Evolutionary conservation across 495 filamentous ascomycete species (phyloP).

Genomic region (Penicillium desertorum): DNA sequence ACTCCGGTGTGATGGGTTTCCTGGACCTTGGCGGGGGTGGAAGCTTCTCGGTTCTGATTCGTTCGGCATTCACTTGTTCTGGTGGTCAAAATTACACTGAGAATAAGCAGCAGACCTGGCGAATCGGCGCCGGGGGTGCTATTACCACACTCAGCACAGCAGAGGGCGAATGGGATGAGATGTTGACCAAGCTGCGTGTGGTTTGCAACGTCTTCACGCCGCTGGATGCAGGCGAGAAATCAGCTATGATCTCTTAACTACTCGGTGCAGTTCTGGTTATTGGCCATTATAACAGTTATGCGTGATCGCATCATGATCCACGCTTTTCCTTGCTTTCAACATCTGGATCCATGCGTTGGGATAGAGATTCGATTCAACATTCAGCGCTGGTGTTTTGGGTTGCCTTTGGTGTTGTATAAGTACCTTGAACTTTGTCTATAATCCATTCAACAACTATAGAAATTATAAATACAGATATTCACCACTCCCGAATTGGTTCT

Average conservation of each 20-base stretch:
- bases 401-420: slow-evolving; percentile 2
- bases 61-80: slow-evolving; percentile 66
- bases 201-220: slow-evolving; percentile 55
- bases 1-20: slow-evolving; percentile 87
- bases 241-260: not conserved
- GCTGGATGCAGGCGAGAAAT: slow-evolving; percentile 8
- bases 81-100: slow-evolving; percentile 48
- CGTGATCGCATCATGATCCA: slow-evolving; percentile 15
- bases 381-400: slow-evolving; percentile 29
- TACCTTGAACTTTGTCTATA: not conserved
- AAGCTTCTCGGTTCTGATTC: slow-evolving; percentile 85
- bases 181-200: slow-evolving; percentile 76
- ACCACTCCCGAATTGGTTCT: not conserved
- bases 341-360: slow-evolving; percentile 23
- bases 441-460: not conserved
- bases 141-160: slow-evolving; percentile 77
- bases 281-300: not conserved
- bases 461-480: not conserved
- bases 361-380: slow-evolving; percentile 38
- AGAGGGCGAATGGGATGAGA: slow-evolving; percentile 85
- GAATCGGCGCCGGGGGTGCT: slow-evolving; percentile 84
- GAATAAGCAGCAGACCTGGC: slow-evolving; percentile 60
- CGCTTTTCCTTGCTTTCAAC: slow-evolving; percentile 33
- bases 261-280: not conserved
- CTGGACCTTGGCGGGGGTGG: slow-evolving; percentile 81